Evolutionary conservation across 257 asterid species (phyloP), one percentile per base, ranked within the genome.

Genomic region (Solanum clarkiae): DNA sequence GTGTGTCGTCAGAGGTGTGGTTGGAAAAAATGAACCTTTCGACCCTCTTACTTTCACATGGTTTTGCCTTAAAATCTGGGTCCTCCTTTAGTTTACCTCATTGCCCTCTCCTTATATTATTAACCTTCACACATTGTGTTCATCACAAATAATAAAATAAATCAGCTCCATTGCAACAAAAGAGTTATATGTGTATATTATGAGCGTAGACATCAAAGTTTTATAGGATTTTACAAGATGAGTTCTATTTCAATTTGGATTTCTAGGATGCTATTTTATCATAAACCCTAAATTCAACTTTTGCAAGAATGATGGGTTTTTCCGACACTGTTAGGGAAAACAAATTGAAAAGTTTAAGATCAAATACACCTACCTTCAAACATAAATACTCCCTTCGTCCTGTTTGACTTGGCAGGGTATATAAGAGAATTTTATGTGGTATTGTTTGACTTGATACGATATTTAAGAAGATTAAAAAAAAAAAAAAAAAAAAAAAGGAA

Each of bases 51-150:
- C 24, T 24, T 11, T 81, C 93, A 88, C 93, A 90, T 88, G 92
- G 63, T 86, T 86, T 65, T 18, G 75, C 93, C 92, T 92, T 70
- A 89, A 89, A 91, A 86, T 90, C 85, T 91, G 95, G 88, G 87
- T 85, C 86, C 56, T 81, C 77, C 86, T 88, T 87, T 82, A 66
- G 55, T 55, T 88, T 81, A 70, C 71, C 84, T 63, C 47, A 80
- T 22, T 26, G 13, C 10, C 26, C 71, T 54, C 70, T 49, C 0
- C 24, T 63, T 8, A 42, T 71, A 9, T 32, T 32, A 32, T 29
- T 29, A 29, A 6, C 15, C 66, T 20, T 59, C n/a, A 59, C 26
- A 20, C 65, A 36, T n/a, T 59, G 66, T n/a, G 29, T n/a, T n/a
- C 15, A 59, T 9, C 14, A 59, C 22, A 20, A 57, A 57, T 57